Base-by-base conservation (phyloP, 345 rosid genomes). In the Schrenkiella parvula region DNA sequence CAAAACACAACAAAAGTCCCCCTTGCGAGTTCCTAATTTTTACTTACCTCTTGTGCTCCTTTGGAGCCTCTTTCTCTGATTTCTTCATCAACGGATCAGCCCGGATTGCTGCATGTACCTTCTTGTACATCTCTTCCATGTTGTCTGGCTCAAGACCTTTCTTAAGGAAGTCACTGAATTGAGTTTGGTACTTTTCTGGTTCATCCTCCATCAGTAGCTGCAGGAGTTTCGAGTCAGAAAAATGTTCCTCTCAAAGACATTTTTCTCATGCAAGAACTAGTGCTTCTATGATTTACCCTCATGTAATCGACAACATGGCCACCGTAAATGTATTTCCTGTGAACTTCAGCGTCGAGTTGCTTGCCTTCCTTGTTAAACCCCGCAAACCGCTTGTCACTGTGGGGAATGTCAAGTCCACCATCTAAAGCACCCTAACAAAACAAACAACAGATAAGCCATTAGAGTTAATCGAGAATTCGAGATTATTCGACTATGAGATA, bases 371-470 rank as follows among this genome's bases (percentile, higher is more conserved):
- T 54, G 72, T 43, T 41, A 53, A 66, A 66, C 0, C 71, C 71
- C 0, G 73, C 96, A 39, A 89, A 91, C 71, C 97, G 77, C 85
- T 91, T 87, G 37, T 87, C 96, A 39, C 96, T 89, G 72, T 91
- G 95, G 8, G 97, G 95, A 63, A 91, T 87, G 62, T 91, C 97
- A 82, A 91, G 79, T 4, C 93, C 97, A 62, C 91, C 97, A 75
- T 91, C 92, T 80, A 87, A 73, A 22, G 92, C 90, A 37, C 97
- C 97, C 95, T 90, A 77, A 23, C 8, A 46, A 64, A 44, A 8
- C 21, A 13, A 38, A 22, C 12, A 60, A 12, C 15, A 15, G n/a
- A 26, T 8, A 1, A 14, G 37, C 58, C 18, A 53, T 2, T 6
- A 6, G 35, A n/a, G 12, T 53, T 4, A 52, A 29, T 28, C 59